Evolutionary conservation across 2,329 filamentous ascomycete species (phyloP).

Genomic region (Colletotrichum noveboracense): DNA sequence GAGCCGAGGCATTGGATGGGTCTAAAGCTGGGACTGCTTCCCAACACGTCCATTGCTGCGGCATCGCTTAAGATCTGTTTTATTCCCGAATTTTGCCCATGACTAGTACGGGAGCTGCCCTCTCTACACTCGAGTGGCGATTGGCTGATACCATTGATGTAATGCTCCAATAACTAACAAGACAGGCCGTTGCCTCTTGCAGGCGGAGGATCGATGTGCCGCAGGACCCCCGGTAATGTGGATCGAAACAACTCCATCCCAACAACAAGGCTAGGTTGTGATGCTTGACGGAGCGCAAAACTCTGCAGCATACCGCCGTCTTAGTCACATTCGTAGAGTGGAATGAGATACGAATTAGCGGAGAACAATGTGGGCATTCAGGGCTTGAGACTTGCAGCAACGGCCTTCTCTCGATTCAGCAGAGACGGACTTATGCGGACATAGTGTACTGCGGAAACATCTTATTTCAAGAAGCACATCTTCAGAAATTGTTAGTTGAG

Average conservation of each 20-base stretch:
- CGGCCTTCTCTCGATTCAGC: neutral
- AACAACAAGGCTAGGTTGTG: neutral
- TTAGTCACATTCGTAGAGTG: neutral
- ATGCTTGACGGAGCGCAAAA: neutral
- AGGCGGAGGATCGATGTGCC: neutral
- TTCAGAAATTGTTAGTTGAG: neutral
- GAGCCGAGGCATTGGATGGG: neutral
- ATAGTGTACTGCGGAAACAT: neutral
- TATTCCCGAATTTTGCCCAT: neutral
- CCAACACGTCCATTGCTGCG: neutral
- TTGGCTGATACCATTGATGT: neutral
- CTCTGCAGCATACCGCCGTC: neutral
- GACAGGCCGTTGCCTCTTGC: neutral
- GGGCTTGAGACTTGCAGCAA: neutral
- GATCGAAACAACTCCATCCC: neutral
- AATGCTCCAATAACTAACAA: neutral
- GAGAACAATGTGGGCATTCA: neutral
- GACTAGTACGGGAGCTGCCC: neutral
- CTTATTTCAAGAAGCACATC: neutral
- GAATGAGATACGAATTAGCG: neutral
- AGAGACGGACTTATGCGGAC: neutral
- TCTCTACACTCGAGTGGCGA: neutral
- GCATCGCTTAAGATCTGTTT: neutral
- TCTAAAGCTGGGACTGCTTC: neutral
- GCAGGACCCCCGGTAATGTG: neutral